Base-by-base conservation (phyloP, 768 basidiomycete species). In the Kwoniella shandongensis region DNA sequence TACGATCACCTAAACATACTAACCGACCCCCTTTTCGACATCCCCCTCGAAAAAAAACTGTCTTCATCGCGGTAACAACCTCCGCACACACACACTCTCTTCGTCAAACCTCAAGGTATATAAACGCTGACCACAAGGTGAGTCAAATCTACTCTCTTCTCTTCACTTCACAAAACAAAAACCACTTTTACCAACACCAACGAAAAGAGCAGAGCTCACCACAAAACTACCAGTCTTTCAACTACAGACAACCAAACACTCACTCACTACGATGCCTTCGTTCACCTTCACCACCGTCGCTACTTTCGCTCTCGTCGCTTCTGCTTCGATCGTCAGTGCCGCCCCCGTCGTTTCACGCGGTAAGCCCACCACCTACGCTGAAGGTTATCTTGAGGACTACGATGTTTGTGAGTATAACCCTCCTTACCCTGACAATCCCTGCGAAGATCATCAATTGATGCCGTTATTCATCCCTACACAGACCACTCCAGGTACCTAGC, bases 401-500 rank as follows among this genome's bases (percentile, higher is more conserved):
- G 50, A 62, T 30, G 54, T 57, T 48, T 76, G 69, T 71, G 41
- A 71, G 69, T 67, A 8, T n/a, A 29, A 26, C 27, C n/a, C 25
- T 40, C 27, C 48, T 27, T 44, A 39, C 25, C n/a, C 23, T 20
- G 29, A 22, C 29, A 10, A 10, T 10, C 4, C 17, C 35, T 20
- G 32, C 12, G 18, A n/a, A 35, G 8, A 6, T 42, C 7, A n/a
- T 42, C 7, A 23, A 42, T 23, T 42, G 40, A 32, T 32, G 32
- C 32, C 32, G 32, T 13, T 6, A 32, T 32, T 6, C n/a, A n/a
- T n/a, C n/a, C n/a, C 13, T 32, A 6, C 1, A 44, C 41, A 69
- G 65, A 88, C 78, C 84, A 87, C 78, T 64, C 72, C 26, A 81
- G 88, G 57, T 89, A 88, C 76, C 65, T 83, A 54, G 81, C 82